phyloP scores from a whole-genome alignment of 1,284 basidiomycete species.

The Trichosporon sp. region DNA sequence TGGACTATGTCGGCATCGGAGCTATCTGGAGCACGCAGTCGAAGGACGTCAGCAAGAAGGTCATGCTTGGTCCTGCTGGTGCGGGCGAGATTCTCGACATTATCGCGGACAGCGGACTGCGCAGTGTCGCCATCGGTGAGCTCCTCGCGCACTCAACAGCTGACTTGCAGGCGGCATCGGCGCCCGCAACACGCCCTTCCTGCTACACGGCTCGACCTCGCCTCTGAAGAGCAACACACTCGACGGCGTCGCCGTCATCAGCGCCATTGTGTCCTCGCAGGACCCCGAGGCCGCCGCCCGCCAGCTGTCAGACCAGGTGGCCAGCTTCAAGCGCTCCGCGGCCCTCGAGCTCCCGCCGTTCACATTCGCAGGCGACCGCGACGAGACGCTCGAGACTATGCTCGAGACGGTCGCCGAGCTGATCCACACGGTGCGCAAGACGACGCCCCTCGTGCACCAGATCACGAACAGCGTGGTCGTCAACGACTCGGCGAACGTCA shows the following conservation, averaged over 20 bases:
- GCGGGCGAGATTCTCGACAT: constrained; percentile 61
- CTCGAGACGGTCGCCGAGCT: constrained; percentile 50
- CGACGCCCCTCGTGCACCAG: constrained; percentile 64
- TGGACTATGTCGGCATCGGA: constrained; percentile 84
- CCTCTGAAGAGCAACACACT: constrained; percentile 54
- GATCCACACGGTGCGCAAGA: constrained; percentile 53
- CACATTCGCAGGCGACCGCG: background rate
- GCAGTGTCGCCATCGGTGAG: constrained; percentile 75
- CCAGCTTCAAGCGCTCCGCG: constrained; percentile 37
- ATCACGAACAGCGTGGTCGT: constrained; percentile 88
- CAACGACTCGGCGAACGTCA: constrained; percentile 86
- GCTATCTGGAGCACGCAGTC: constrained; percentile 68
- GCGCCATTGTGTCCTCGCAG: constrained; percentile 69
- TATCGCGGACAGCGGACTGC: constrained; percentile 57
- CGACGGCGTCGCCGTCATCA: constrained; percentile 84
- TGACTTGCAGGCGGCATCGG: constrained; percentile 68
- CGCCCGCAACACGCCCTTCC: constrained; percentile 63
- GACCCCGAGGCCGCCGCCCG: constrained; percentile 60
- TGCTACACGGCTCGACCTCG: constrained; percentile 65
- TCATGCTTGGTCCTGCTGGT: constrained; percentile 58
- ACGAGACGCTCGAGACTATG: constrained; percentile 32
- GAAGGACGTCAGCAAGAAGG: constrained; percentile 59
- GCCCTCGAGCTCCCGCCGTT: constrained; percentile 11
- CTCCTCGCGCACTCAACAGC: background rate
- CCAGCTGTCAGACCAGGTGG: constrained; percentile 40